Evolutionary conservation across 2,329 filamentous ascomycete genomes (phyloP).

Genomic region (Cercospora sp.): DNA sequence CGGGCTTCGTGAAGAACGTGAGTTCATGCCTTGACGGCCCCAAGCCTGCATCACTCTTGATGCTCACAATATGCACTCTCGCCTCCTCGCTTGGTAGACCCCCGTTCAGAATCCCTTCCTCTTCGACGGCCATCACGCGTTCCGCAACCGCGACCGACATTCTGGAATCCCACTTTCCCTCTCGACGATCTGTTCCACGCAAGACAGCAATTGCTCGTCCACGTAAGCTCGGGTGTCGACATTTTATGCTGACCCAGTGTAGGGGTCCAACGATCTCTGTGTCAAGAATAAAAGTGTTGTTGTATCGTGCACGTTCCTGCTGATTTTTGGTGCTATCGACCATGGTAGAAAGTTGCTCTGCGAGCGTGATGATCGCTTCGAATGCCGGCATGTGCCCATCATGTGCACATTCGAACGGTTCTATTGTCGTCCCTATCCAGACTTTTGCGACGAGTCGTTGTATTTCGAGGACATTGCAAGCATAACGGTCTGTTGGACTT

Average conservation of each 20-base stretch:
- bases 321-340: background rate
- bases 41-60: background rate
- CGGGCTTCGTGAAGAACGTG: background rate
- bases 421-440: background rate
- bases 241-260: background rate
- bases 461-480: background rate
- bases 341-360: background rate
- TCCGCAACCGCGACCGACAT: background rate
- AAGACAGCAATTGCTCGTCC: background rate
- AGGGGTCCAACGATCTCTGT: slow-evolving; percentile 3
- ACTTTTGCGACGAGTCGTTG: background rate
- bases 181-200: background rate
- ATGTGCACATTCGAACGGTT: background rate
- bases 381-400: background rate
- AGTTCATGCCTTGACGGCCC: background rate
- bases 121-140: background rate
- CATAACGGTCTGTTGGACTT: background rate
- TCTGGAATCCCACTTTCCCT: slow-evolving; percentile 5
- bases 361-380: background rate
- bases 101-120: background rate
- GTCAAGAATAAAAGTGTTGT: slow-evolving; percentile 3
- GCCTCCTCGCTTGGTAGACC: background rate
- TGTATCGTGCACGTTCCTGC: background rate
- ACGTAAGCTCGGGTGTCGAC: background rate
- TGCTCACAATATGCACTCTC: background rate